phyloP scores from a whole-genome alignment of 768 basidiomycete genomes.

The Xerocomus brunneocitrinus region DNA sequence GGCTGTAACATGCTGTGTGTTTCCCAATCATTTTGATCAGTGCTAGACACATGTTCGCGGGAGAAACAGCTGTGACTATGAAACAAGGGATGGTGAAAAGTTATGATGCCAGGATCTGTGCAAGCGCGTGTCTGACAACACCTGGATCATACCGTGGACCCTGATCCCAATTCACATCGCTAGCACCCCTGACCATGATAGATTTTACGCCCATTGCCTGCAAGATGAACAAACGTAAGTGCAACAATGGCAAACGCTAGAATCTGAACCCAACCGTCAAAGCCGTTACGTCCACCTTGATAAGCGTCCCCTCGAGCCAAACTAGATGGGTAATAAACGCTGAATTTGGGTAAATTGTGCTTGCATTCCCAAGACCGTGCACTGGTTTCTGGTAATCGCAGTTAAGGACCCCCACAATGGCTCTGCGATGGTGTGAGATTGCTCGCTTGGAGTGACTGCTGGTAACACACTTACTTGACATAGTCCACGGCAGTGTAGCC shows the following conservation, averaged over 20 bases:
- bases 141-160: constrained; percentile 42
- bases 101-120: constrained; percentile 23
- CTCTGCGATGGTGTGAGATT: constrained; percentile 36
- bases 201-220: constrained; percentile 61
- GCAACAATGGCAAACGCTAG: neutral
- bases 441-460: constrained; percentile 1
- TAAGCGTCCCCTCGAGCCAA: constrained; percentile 58
- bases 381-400: constrained; percentile 44
- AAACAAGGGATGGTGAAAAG: neutral
- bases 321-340: constrained; percentile 86
- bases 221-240: constrained; percentile 3
- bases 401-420: constrained; percentile 69
- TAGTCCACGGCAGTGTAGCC: constrained; percentile 84
- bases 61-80: constrained; percentile 1
- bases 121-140: constrained; percentile 42
- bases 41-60: neutral
- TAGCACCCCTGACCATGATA: constrained; percentile 39
- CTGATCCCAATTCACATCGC: constrained; percentile 16
- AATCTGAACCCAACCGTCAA: constrained; percentile 50
- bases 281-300: constrained; percentile 55
- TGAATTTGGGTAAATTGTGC: constrained; percentile 65
- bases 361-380: constrained; percentile 56
- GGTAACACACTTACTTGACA: constrained; percentile 48
- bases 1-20: neutral
- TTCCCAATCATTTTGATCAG: neutral